Evolutionary conservation across 768 basidiomycete genomes (phyloP).

Genomic region (Collybia nuda): DNA sequence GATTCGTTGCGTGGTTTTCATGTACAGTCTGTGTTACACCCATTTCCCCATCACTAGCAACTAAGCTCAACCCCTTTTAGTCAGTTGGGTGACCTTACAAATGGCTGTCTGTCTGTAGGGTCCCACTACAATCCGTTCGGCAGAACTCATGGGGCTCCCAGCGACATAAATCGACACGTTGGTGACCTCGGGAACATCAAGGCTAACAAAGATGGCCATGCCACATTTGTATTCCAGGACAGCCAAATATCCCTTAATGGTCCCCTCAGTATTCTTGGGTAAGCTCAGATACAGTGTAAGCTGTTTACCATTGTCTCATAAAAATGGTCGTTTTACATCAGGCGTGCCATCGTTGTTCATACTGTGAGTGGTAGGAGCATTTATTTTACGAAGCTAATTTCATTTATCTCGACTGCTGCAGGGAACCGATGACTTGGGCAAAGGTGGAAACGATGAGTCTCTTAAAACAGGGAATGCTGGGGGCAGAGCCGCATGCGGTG

Average conservation of each 20-base stretch:
- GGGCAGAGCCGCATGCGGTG: conserved; percentile 76
- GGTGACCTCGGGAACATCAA: conserved; percentile 79
- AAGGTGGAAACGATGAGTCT: conserved; percentile 64
- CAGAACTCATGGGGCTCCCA: conserved; percentile 64
- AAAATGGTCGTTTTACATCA: conserved; percentile 18
- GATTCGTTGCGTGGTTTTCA: conserved; percentile 72
- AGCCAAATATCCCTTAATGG: conserved; percentile 65
- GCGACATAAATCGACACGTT: conserved; percentile 57
- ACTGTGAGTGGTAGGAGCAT: conserved; percentile 36
- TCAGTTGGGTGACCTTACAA: conserved; percentile 59
- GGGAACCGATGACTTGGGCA: conserved; percentile 83
- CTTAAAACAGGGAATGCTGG: conserved; percentile 81
- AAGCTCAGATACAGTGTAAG: conserved; percentile 16
- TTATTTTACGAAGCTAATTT: conserved; percentile 2
- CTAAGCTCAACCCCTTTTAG: conserved; percentile 12
- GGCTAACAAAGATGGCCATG: conserved; percentile 57
- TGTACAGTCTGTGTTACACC: conserved; percentile 63
- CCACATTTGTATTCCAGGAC: conserved; percentile 60
- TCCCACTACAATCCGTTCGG: conserved; percentile 76
- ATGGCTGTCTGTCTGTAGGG: conserved; percentile 70
- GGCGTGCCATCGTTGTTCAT: conserved; percentile 77
- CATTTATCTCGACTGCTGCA: conserved; percentile 4
- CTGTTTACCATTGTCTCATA: background rate
- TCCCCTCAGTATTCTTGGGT: conserved; percentile 70
- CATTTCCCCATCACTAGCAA: background rate